phyloP scores from a whole-genome alignment of 805 yeast genomes.

The Candida tallmaniae region DNA sequence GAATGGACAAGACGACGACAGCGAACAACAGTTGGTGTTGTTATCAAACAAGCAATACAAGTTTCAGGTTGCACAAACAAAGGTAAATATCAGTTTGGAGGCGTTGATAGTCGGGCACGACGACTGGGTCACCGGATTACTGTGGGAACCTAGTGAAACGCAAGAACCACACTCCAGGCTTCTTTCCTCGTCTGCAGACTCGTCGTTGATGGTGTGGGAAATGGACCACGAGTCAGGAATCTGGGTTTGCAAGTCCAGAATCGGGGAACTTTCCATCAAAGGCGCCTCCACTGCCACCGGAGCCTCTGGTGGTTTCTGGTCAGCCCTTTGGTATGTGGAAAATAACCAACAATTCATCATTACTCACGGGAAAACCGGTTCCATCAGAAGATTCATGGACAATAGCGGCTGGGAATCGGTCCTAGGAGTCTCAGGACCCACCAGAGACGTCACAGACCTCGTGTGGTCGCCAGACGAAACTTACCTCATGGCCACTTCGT shows the following conservation, averaged over 20 bases:
- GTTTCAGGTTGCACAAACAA: conserved; percentile 35
- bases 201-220: conserved; percentile 90
- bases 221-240: conserved; percentile 83
- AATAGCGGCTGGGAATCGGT: conserved; percentile 39
- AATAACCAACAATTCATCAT: conserved; percentile 44
- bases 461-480: conserved; percentile 69
- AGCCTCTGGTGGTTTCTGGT: conserved; percentile 68
- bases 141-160: conserved; percentile 61
- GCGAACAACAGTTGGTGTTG: conserved; percentile 53
- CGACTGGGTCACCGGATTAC: conserved; percentile 87
- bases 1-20: conserved; percentile 51
- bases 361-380: conserved; percentile 89
- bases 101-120: conserved; percentile 97
- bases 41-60: conserved; percentile 71
- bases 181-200: conserved; percentile 86
- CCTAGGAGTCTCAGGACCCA: conserved; percentile 72
- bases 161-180: conserved; percentile 28
- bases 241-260: conserved; percentile 76
- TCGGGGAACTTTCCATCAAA: conserved; percentile 90
- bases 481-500: conserved; percentile 69
- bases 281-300: conserved; percentile 99
- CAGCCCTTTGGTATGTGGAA: conserved; percentile 60
- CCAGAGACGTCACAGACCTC: conserved; percentile 68
- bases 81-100: conserved; percentile 71
- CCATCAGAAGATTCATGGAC: conserved; percentile 73